Evolutionary conservation across 768 basidiomycete genomes (phyloP), one percentile per base, ranked within the genome.

Genomic region (Suillus plorans): DNA sequence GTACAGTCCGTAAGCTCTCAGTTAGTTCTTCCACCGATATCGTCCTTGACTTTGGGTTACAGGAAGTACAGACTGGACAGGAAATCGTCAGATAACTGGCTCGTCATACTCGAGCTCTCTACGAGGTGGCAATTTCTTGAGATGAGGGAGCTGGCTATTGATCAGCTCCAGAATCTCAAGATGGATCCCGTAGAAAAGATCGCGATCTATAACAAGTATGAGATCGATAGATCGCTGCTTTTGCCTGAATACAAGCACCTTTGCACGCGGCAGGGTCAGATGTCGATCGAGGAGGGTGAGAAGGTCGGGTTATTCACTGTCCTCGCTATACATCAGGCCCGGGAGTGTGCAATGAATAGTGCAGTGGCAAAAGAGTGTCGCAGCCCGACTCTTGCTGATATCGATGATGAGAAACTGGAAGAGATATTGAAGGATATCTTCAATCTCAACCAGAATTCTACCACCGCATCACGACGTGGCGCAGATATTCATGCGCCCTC

Each of bases 241-340:
- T 72, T 87, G 5, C 81, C 82, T 0, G 77, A 82, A 0, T 91
- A 89, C 60, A 78, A 80, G 20, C 70, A 76, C 0, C 78, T 91
- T 0, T 86, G 86, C 57, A 76, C 77, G 13, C 84, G 87, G 5
- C 76, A 80, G 0, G 80, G 80, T 0, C 82, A 88, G 0, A 79
- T 88, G n/a, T 80, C 78, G 0, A 74, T 84, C 2, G 80, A 79
- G 10, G 92, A 91, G 64, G 87, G 84, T 56, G 71, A 77, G 4
- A 76, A 76, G 41, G 76, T 93, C 22, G 86, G 87, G 52, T 71
- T 86, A 69, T 83, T 87, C 47, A 86, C 86, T 0, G 78, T 85
- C 0, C 72, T 89, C 1, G 79, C 73, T 42, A 77, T 91, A n/a
- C 84, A 85, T 0, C 72, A 75, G 4, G 85, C 84, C 3, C 81